A percentile compares a stretch with the other conserved stretches of the same genome.
phyloP scores from a whole-genome alignment of 805 yeast genomes.

The Starmerella sp. region DNA sequence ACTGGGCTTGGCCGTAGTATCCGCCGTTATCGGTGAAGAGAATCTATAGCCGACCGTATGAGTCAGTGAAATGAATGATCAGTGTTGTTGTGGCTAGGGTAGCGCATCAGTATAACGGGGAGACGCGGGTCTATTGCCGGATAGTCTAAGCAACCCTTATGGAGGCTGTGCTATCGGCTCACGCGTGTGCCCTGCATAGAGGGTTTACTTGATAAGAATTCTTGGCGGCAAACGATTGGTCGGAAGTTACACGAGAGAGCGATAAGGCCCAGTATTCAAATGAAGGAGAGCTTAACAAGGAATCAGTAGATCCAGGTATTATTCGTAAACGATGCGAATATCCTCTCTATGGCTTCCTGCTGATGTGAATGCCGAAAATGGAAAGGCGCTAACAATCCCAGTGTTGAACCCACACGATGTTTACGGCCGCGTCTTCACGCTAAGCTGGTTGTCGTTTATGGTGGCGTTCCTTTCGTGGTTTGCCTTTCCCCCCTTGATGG shows the following conservation, averaged over 20 bases:
- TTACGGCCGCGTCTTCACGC: slow-evolving; percentile 14
- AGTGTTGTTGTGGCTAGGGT: no score
- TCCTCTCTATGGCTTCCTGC: slow-evolving; percentile 13
- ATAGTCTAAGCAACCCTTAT: background rate
- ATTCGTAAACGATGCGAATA: background rate
- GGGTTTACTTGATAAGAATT: background rate
- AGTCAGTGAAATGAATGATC: background rate
- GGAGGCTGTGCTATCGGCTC: no score
- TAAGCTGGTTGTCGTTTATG: slow-evolving; percentile 15
- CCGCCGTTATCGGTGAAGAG: background rate
- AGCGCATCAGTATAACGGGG: no score
- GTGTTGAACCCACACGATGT: slow-evolving; percentile 12
- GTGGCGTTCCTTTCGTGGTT: slow-evolving; percentile 19
- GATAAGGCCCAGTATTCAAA: background rate
- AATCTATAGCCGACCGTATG: background rate
- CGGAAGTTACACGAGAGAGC: background rate
- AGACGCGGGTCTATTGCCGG: background rate
- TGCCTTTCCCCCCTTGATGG: slow-evolving; percentile 18
- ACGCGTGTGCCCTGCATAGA: background rate
- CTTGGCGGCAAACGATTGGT: background rate
- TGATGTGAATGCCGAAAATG: slow-evolving; percentile 12
- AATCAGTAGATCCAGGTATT: no score
- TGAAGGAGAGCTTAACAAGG: background rate
- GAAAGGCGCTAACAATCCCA: slow-evolving; percentile 15
- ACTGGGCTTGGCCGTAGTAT: no score